Percentiles rank a stretch among this genome's conserved stretches.
Conservation (phyloP, 306 rosid species). For the Rosa persica region DNA sequence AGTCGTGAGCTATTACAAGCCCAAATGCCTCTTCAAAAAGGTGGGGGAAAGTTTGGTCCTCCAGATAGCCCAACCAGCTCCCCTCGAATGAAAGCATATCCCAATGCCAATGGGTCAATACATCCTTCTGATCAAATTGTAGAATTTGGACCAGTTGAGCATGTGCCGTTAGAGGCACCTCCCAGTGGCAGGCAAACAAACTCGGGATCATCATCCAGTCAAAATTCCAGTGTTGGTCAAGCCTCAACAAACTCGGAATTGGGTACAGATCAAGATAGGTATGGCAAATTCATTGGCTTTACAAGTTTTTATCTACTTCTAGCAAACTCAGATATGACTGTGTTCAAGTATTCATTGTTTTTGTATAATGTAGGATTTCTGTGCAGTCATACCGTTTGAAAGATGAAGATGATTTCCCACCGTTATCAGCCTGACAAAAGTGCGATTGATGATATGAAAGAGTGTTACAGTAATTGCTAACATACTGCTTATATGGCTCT, state of each 20-base stretch:
- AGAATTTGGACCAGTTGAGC: slow-evolving; percentile 35
- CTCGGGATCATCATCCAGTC: slow-evolving; percentile 1
- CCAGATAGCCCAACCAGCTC: slow-evolving; percentile 30
- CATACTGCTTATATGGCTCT: slow-evolving; percentile 22
- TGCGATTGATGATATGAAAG: slow-evolving; percentile 12
- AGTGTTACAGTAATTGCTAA: slow-evolving; percentile 34
- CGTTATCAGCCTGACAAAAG: slow-evolving; percentile 39
- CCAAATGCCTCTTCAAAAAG: slow-evolving; percentile 29
- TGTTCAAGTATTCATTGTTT: slow-evolving; percentile 11
- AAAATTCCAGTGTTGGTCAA: slow-evolving; percentile 11
- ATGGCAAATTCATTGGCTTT: background rate
- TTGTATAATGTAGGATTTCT: slow-evolving; percentile 45
- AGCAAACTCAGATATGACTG: background rate
- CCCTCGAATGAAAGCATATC: slow-evolving; percentile 31
- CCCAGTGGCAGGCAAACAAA: slow-evolving; percentile 30
- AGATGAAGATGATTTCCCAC: slow-evolving; percentile 63
- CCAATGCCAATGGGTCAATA: slow-evolving; percentile 30
- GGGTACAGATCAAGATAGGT: slow-evolving; percentile 42
- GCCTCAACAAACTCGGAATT: slow-evolving; percentile 19
- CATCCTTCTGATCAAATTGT: slow-evolving; percentile 30
- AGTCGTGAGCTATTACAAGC: slow-evolving; percentile 31
- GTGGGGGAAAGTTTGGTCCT: slow-evolving; percentile 25
- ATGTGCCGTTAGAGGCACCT: slow-evolving; percentile 26
- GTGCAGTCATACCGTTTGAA: slow-evolving; percentile 48
- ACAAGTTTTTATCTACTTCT: background rate